These are phyloP conservation scores for Pleurotus cornucopiae DNA, from an alignment of 768 basidiomycete genomes.

Conservation along the genomic window DNA sequence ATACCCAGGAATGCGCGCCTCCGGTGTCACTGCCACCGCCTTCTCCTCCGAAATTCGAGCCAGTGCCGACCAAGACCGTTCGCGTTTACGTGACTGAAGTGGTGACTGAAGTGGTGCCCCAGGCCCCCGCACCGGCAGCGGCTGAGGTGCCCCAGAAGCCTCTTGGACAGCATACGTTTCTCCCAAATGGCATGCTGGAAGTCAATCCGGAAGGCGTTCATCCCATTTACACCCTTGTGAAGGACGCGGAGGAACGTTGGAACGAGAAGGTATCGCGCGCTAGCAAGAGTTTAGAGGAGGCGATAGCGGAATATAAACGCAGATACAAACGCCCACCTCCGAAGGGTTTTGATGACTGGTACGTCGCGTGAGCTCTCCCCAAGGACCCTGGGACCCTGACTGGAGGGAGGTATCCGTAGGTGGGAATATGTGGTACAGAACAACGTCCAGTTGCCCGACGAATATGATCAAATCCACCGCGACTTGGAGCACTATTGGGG, in stretches of 20 bases:
- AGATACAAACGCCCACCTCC: constrained; percentile 35
- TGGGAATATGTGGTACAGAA: constrained; percentile 42
- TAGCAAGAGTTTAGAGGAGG: constrained; percentile 32
- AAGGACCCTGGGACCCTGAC: not conserved
- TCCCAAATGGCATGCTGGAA: constrained; percentile 28
- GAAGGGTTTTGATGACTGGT: constrained; percentile 46
- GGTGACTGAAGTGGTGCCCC: not conserved
- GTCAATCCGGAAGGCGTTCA: constrained; percentile 33
- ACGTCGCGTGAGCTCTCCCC: not conserved
- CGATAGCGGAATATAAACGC: constrained; percentile 33
- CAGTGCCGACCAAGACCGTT: not conserved
- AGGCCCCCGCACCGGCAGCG: too few species aligned
- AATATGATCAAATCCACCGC: constrained; percentile 45
- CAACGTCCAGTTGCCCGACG: constrained; percentile 46
- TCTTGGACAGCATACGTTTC: constrained; percentile 9
- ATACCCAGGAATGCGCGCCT: not conserved
- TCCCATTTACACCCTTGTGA: constrained; percentile 41
- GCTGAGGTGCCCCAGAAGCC: not conserved
- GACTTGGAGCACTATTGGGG: constrained; percentile 16
- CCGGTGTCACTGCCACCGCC: not conserved
- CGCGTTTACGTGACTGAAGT: not conserved
- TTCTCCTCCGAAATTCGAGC: not conserved
- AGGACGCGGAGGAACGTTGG: constrained; percentile 34
- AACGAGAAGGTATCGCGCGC: constrained; percentile 27
- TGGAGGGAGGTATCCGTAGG: constrained; percentile 17